Percentiles rank a stretch among this genome's conserved stretches.
These are phyloP conservation scores for Amanita polypyramis DNA, from an alignment of 768 basidiomycete genomes.

Conservation along the genomic window DNA sequence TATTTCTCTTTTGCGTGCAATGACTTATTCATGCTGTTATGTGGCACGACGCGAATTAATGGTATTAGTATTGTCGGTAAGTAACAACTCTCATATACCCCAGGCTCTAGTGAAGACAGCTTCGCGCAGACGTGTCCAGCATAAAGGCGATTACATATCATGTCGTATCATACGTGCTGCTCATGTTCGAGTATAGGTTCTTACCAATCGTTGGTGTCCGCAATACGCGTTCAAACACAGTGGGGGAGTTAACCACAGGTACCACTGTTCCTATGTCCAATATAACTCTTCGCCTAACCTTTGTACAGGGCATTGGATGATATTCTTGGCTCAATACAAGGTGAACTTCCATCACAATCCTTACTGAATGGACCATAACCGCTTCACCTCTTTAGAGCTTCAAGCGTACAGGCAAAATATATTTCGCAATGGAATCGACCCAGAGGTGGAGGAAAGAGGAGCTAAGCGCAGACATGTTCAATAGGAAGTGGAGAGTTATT, in stretches of 20 bases:
- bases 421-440: background rate
- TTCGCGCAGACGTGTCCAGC: constrained; percentile 62
- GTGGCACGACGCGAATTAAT: too few species aligned
- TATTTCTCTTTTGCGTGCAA: background rate
- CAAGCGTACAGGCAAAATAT: constrained; percentile 1
- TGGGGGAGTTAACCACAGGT: constrained; percentile 50
- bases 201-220: constrained; percentile 67
- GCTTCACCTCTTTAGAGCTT: background rate
- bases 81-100: constrained; percentile 16
- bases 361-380: background rate
- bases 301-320: constrained; percentile 67
- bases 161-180: background rate
- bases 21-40: background rate
- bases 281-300: background rate
- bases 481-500: too few species aligned
- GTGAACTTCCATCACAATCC: constrained; percentile 20
- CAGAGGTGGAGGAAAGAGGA: background rate
- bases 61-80: constrained; percentile 62
- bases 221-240: constrained; percentile 19
- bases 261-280: background rate
- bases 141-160: constrained; percentile 44
- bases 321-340: constrained; percentile 66
- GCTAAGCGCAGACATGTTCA: background rate
- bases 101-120: background rate
- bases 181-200: constrained; percentile 38